A percentile compares a stretch with the other conserved stretches of the same genome.
Conservation (phyloP, 495 filamentous ascomycete genomes). For the Paragyromitra xinjiangensis region DNA sequence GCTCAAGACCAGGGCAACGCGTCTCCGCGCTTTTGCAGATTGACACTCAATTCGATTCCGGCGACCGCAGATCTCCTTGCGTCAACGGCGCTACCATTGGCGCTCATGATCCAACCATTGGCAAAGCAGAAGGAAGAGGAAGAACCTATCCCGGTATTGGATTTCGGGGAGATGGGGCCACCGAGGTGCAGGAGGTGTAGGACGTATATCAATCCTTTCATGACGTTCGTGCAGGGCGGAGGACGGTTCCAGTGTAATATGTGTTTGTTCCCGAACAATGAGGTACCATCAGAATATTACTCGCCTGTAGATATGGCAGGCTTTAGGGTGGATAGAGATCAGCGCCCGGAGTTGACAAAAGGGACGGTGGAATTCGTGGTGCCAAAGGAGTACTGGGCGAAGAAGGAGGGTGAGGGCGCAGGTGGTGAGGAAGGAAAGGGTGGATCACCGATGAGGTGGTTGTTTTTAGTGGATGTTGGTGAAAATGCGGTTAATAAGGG, state of each 20-base stretch:
- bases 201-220: constrained; percentile 98
- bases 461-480: constrained; percentile 93
- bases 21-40: constrained; percentile 89
- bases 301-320: constrained; percentile 88
- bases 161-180: constrained; percentile 92
- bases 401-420: constrained; percentile 77
- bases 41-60: constrained; percentile 92
- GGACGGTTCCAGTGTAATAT: constrained; percentile 99
- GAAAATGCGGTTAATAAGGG: constrained; percentile 89
- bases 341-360: constrained; percentile 85
- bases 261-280: constrained; percentile 97
- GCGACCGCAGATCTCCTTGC: constrained; percentile 79
- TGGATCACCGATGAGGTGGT: constrained; percentile 69
- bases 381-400: constrained; percentile 98
- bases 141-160: constrained; percentile 85
- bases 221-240: constrained; percentile 92
- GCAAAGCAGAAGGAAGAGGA: constrained; percentile 86
- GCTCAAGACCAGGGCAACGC: constrained; percentile 96
- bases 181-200: constrained; percentile 92
- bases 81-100: constrained; percentile 82
- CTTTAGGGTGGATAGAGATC: constrained; percentile 83
- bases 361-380: constrained; percentile 96
- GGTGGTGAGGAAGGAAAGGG: constrained; percentile 54
- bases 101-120: constrained; percentile 87
- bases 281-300: constrained; percentile 91